These are phyloP conservation scores for Corymbia citriodora DNA, from an alignment of 441 rosid species.

Conservation along the genomic window DNA sequence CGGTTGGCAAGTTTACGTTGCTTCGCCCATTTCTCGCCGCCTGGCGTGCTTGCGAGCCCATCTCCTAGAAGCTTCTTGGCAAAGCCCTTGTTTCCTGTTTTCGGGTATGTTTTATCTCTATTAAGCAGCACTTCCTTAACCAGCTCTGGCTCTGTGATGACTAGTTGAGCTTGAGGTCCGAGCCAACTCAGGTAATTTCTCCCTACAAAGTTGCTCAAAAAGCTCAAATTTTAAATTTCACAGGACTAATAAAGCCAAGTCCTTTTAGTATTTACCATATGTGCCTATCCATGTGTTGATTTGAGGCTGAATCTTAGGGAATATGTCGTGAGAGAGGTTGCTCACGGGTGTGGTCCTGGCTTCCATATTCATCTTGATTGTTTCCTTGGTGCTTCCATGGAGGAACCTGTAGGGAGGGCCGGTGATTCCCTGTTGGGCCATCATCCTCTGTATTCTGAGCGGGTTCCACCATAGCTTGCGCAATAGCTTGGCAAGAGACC, in stretches of 20 bases:
- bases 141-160: conserved; percentile 10
- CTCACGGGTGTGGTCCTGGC: background rate
- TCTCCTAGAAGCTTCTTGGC: conserved; percentile 4
- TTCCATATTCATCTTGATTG: background rate
- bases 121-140: conserved; percentile 9
- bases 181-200: conserved; percentile 5
- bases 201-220: background rate
- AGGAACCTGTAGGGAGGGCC: conserved; percentile 3
- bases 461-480: conserved; percentile 6
- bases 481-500: conserved; percentile 2
- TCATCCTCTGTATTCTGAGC: background rate
- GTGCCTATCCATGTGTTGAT: background rate
- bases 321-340: background rate
- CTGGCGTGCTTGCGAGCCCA: background rate
- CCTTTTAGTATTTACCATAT: background rate
- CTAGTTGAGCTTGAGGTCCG: conserved; percentile 3
- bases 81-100: background rate
- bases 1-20: conserved; percentile 10
- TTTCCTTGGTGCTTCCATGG: conserved; percentile 4
- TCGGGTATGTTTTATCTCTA: background rate
- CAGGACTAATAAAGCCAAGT: background rate
- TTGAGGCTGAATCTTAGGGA: background rate
- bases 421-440: conserved; percentile 2
- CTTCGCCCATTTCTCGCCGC: conserved; percentile 7
- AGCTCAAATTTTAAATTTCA: no score